Conservation (phyloP, 331 rosid genomes). For the Spiraea crenata region DNA sequence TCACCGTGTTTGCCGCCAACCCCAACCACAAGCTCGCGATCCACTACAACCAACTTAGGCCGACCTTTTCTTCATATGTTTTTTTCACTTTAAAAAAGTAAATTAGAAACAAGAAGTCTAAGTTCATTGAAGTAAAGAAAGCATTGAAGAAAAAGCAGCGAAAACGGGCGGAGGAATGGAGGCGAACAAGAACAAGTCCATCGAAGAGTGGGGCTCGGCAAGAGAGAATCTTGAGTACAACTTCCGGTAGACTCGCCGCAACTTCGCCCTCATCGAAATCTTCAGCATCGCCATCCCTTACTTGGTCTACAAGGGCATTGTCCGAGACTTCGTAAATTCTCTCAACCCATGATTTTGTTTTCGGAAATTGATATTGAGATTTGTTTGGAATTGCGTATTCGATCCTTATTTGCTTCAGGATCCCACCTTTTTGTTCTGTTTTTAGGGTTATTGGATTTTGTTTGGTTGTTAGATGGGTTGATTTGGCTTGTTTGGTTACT, state of each 20-base stretch:
- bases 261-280: conserved; percentile 70
- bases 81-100: no score
- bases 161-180: conserved; percentile 99
- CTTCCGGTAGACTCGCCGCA: conserved; percentile 96
- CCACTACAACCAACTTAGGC: no score
- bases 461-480: no score
- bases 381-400: background rate
- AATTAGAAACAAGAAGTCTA: no score
- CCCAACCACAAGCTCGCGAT: no score
- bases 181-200: conserved; percentile 75
- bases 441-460: background rate
- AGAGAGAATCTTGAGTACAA: conserved; percentile 86
- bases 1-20: no score
- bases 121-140: no score
- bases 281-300: conserved; percentile 82
- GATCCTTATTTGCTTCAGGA: background rate
- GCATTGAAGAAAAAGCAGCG: background rate
- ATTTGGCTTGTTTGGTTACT: no score
- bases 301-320: conserved; percentile 91
- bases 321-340: conserved; percentile 65
- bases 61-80: no score
- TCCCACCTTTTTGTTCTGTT: background rate
- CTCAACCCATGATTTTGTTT: background rate
- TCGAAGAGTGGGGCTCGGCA: conserved; percentile 85
- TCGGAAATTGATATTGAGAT: conserved; percentile 2